phyloP scores from a whole-genome alignment of 2,329 filamentous ascomycete species.

The Ceratocystis harringtonii region DNA sequence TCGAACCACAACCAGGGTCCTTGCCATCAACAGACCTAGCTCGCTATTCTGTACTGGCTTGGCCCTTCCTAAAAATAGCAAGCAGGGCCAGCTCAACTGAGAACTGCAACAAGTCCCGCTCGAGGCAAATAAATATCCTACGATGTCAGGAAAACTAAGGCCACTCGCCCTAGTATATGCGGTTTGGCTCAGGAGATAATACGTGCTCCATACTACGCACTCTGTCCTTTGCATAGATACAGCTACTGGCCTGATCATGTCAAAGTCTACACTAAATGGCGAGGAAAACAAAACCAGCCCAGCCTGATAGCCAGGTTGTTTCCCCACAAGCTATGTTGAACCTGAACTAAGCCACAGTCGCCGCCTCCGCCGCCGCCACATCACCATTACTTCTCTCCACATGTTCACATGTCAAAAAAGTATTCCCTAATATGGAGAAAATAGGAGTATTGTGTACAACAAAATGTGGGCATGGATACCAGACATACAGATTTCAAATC shows the following conservation, averaged over 20 bases:
- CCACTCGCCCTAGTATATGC: no score
- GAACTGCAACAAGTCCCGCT: no score
- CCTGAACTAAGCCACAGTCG: background rate
- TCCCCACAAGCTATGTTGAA: no score
- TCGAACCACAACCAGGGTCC: background rate
- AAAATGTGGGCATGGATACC: background rate
- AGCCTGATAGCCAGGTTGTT: no score
- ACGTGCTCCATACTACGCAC: no score
- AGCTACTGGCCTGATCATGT: background rate
- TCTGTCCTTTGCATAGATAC: background rate
- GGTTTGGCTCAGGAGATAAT: no score
- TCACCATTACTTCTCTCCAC: background rate
- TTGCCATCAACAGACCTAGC: no score
- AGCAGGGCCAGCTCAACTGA: background rate
- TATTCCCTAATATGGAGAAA: background rate
- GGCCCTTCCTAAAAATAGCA: background rate
- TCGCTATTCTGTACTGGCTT: background rate
- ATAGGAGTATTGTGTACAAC: background rate
- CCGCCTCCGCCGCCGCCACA: background rate
- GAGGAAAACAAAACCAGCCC: background rate
- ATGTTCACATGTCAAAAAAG: background rate
- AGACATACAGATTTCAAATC: background rate
- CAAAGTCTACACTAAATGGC: background rate
- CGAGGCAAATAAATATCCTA: no score
- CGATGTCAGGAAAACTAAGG: no score